These are phyloP conservation scores for Hibiscus syriacus DNA, from an alignment of 345 rosid genomes.

Conservation along the genomic window DNA sequence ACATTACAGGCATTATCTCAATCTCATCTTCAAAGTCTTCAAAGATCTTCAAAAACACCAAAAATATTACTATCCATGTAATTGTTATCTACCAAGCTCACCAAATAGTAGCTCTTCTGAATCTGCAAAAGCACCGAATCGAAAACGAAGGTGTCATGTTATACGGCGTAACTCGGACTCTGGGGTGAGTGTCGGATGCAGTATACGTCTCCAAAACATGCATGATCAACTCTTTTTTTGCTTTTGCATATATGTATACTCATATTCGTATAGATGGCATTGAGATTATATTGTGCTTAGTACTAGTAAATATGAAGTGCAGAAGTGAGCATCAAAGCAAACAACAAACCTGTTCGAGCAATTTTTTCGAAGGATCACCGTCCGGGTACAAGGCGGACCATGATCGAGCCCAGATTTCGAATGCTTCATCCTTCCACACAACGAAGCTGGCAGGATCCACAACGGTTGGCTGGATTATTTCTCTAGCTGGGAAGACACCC, in stretches of 20 bases:
- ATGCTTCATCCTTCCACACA: conserved; percentile 98
- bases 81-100: conserved; percentile 87
- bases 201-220: too few relatives aligned
- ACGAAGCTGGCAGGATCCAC: conserved; percentile 88
- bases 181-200: not conserved
- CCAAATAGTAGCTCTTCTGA: conserved; percentile 68
- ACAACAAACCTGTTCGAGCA: conserved; percentile 62
- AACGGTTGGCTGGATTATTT: conserved; percentile 86
- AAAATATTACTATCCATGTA: conserved; percentile 61
- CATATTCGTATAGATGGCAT: not conserved
- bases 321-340: not conserved
- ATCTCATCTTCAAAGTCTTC: conserved; percentile 32
- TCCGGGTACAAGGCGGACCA: conserved; percentile 82
- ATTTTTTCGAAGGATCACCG: conserved; percentile 50
- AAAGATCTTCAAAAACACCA: conserved; percentile 50
- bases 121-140: conserved; percentile 44
- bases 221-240: too few relatives aligned
- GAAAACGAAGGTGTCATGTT: not conserved
- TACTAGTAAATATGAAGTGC: not conserved
- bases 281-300: not conserved
- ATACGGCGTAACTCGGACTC: not conserved
- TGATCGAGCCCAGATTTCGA: conserved; percentile 80
- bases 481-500: conserved; percentile 96
- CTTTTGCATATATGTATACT: too few relatives aligned
- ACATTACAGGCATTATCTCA: not conserved